Base-by-base conservation (phyloP, 1,284 basidiomycete species). In the Xerocomus minutiporus region DNA sequence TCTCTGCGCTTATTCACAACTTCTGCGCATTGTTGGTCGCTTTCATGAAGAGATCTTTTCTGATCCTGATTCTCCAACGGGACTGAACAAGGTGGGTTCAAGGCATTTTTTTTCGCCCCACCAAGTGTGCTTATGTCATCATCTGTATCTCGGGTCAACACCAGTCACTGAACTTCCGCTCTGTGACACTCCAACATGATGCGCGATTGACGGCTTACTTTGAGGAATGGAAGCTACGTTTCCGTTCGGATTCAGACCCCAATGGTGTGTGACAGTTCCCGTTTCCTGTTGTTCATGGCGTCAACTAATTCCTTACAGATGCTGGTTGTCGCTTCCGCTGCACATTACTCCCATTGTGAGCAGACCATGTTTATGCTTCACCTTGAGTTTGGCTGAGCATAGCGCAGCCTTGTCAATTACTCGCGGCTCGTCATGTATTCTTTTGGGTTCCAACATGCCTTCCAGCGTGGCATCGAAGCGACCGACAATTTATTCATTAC, bases 351-450 rank as follows among this genome's bases (percentile, higher is more conserved):
- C 88, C 88, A 5, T 91, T 88, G 88, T 91, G 68, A 61, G 85
- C 71, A 2, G 20, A 45, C 11, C 12, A 9, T 50, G 17, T 17
- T 51, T 29, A 15, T 44, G 38, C 32, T n/a, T 29, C 13, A 15
- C 12, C 36, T 48, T 17, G 41, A 17, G 35, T 46, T 38, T 48
- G 20, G 41, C 61, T 72, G 42, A 69, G 25, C 25, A 29, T 7
- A 26, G 40, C 41, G 0, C 56, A 91, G 87, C 76, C 75, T 88
- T 40, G 81, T 84, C 51, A 81, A 76, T 46, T 91, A 91, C 63
- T 86, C 86, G 25, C 78, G 88, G n/a, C 78, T 91, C 8, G 88
- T 91, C 40, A 88, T 91, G 84, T 89, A 81, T 63, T 91, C 88
- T 0, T 91, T 91, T 59, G 88, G 86, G 3, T 91, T 91, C 71